Conservation (phyloP, 2,329 filamentous ascomycete genomes). For the Colletotrichum magnum region DNA sequence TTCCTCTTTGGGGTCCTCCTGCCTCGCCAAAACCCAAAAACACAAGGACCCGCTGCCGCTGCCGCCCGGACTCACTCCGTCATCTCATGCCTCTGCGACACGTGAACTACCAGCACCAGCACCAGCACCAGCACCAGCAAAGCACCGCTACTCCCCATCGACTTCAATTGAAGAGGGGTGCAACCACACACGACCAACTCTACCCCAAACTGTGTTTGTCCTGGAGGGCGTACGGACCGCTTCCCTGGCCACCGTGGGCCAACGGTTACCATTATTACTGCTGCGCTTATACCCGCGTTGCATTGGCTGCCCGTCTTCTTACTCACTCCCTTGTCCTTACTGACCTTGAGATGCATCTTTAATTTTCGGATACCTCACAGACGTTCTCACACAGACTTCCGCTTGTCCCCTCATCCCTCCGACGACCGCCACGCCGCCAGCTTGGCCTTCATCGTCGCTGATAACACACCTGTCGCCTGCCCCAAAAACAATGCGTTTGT, state of each 20-base stretch:
- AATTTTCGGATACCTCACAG: conserved; percentile 37
- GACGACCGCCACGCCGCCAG: conserved; percentile 16
- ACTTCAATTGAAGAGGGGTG: conserved; percentile 14
- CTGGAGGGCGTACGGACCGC: conserved; percentile 17
- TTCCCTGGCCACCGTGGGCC: conserved; percentile 11
- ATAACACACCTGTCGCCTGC: conserved; percentile 2
- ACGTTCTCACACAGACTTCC: conserved; percentile 38
- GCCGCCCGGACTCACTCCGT: conserved; percentile 32
- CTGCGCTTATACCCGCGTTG: conserved; percentile 18
- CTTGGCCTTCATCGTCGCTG: neutral
- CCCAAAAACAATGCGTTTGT: conserved; percentile 15
- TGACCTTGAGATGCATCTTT: conserved; percentile 33
- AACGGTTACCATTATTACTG: conserved; percentile 9
- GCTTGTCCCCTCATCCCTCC: conserved; percentile 15
- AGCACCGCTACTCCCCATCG: neutral
- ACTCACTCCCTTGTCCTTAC: conserved; percentile 12
- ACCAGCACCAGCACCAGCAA: conserved; percentile 23
- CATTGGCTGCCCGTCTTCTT: neutral
- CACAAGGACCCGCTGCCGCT: conserved; percentile 23
- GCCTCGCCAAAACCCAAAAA: conserved; percentile 17
- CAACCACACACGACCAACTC: conserved; percentile 21
- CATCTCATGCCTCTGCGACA: conserved; percentile 36
- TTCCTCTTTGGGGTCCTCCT: conserved; percentile 16
- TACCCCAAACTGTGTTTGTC: conserved; percentile 6
- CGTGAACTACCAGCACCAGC: conserved; percentile 35